Conservation (phyloP, 176 grass and related monocot genomes). For the Lolium rigidum region DNA sequence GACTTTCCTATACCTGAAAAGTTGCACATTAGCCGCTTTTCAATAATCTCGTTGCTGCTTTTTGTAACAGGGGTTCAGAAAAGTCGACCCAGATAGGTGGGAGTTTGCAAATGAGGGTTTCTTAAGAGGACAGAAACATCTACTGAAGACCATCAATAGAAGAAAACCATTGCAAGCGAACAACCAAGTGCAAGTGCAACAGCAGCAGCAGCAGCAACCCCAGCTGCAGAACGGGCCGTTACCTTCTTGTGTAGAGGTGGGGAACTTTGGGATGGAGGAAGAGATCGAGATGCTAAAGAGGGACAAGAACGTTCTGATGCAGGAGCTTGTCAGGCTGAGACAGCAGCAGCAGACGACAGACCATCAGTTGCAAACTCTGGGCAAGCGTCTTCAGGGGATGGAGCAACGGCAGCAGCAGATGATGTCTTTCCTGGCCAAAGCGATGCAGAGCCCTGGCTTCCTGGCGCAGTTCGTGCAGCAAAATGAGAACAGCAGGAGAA, state of each 20-base stretch:
- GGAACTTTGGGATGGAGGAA: slow-evolving; percentile 94
- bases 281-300: slow-evolving; percentile 90
- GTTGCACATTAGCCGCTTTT: neutral
- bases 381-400: slow-evolving; percentile 90
- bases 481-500: slow-evolving; percentile 79
- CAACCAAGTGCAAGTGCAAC: slow-evolving; percentile 40
- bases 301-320: slow-evolving; percentile 98
- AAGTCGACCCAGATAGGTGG: slow-evolving; percentile 98
- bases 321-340: slow-evolving; percentile 85
- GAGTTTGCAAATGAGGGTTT: slow-evolving; percentile 99
- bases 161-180: slow-evolving; percentile 75
- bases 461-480: slow-evolving; percentile 87
- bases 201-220: slow-evolving; percentile 48
- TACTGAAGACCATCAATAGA: slow-evolving; percentile 89
- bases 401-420: slow-evolving; percentile 88
- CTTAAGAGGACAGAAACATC: slow-evolving; percentile 84
- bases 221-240: slow-evolving; percentile 69
- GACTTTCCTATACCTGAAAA: neutral
- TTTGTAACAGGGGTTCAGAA: slow-evolving; percentile 85
- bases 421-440: slow-evolving; percentile 97
- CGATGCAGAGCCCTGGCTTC: slow-evolving; percentile 88
- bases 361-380: slow-evolving; percentile 84
- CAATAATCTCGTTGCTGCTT: slow-evolving; percentile 33
- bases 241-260: slow-evolving; percentile 88
- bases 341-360: slow-evolving; percentile 91